Base-by-base conservation (phyloP, 257 asterid genomes). In the Przewalskia tangutica region DNA sequence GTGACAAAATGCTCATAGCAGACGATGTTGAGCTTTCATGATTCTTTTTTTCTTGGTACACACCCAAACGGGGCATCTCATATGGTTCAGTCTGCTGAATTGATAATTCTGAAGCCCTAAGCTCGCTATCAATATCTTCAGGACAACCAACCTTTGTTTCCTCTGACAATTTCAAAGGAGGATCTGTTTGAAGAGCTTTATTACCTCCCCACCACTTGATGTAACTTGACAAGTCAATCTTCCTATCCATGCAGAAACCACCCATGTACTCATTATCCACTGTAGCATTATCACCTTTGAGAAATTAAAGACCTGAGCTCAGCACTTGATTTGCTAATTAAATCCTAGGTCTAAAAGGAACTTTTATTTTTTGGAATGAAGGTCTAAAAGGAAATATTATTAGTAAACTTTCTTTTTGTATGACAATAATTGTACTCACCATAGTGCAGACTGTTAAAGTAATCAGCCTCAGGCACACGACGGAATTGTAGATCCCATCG, bases 151-250 rank as follows among this genome's bases (percentile, higher is more conserved):
- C 88, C 80, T 86, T 87, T 73, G 91, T 77, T 83, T 96, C 97
- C 71, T 93, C 97, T 7, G 84, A 88, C 84, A 93, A 80, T 90
- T 90, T 92, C 46, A 88, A 81, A 46, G 89, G 95, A 42, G 86
- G 83, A 87, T 93, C 96, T 36, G 92, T 79, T 84, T 83, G 95
- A 75, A 85, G 85, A 40, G 92, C 88, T 86, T 92, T 92, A 84
- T 85, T 90, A 55, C 88, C 84, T 32, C 94, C 95, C 99, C 99
- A 96, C 99, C 99, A 96, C 85, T 94, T 94, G 84, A 96, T 93
- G 87, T 92, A 91, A 89, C 87, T 91, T 66, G 99, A 88, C 89
- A 96, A 86, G 88, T 96, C 99, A 64, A 96, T 92, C 90, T 96
- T 96, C 88, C 97, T 86, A 67, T 90, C 98, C 46, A 85, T 81